phyloP scores from a whole-genome alignment of 345 rosid genomes.

The Pugionium dolabratum region DNA sequence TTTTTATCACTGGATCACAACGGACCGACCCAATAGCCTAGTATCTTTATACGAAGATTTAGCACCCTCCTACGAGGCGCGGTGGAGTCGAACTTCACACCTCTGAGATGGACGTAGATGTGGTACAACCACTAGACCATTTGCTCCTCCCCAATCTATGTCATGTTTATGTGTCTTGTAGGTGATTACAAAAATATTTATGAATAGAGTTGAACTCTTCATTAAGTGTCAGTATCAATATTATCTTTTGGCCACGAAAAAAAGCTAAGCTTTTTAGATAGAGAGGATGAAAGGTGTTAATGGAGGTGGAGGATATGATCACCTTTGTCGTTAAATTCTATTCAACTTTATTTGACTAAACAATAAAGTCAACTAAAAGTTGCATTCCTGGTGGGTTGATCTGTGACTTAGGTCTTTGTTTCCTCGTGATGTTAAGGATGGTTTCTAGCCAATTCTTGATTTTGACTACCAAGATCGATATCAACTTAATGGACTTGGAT shows the following conservation, averaged over 20 bases:
- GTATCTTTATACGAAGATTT: no score
- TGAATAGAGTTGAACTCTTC: background rate
- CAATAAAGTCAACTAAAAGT: slow-evolving; percentile 20
- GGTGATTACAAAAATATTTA: background rate
- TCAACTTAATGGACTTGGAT: background rate
- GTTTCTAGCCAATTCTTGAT: background rate
- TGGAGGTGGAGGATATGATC: slow-evolving; percentile 21
- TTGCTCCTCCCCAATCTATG: no score
- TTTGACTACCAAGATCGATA: background rate
- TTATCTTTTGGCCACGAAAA: slow-evolving; percentile 2
- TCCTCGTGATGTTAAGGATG: no score
- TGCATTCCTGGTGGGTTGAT: background rate
- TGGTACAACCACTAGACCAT: no score
- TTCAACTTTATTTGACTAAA: background rate
- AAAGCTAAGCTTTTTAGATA: background rate
- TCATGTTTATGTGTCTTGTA: background rate
- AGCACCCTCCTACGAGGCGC: no score
- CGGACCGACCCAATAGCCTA: no score
- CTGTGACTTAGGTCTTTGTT: no score
- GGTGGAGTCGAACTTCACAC: no score
- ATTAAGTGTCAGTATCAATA: background rate
- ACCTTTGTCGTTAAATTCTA: slow-evolving; percentile 1
- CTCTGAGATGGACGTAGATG: no score
- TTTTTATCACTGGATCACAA: no score
- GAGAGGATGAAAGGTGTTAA: background rate